These are phyloP conservation scores for Hypoxylon sp. DNA, from an alignment of 2,329 filamentous ascomycete species.

Conservation along the genomic window DNA sequence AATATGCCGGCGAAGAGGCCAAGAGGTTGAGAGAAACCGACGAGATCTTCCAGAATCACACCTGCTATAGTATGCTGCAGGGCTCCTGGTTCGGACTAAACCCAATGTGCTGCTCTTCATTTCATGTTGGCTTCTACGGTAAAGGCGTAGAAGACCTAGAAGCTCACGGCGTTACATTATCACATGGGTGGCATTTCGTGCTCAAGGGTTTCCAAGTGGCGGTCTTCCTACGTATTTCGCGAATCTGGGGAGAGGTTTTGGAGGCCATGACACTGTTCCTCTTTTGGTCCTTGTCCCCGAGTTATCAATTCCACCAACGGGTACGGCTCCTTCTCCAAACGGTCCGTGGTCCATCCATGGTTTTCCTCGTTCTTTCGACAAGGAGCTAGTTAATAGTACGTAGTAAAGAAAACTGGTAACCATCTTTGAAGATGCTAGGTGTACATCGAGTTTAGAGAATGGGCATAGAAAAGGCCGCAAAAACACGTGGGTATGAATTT, in stretches of 20 bases:
- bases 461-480: slow-evolving; percentile 3
- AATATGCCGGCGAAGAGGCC: slow-evolving; percentile 45
- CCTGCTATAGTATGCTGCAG: slow-evolving; percentile 35
- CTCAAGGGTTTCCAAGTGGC: slow-evolving; percentile 28
- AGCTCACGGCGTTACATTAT: slow-evolving; percentile 39
- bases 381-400: slow-evolving; percentile 10
- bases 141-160: slow-evolving; percentile 26
- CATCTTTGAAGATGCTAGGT: slow-evolving; percentile 26
- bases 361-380: slow-evolving; percentile 28
- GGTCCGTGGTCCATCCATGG: slow-evolving; percentile 40
- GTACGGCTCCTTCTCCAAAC: slow-evolving; percentile 45
- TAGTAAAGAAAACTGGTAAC: slow-evolving; percentile 27
- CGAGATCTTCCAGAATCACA: slow-evolving; percentile 51
- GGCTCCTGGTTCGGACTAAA: slow-evolving; percentile 39
- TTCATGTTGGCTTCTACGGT: slow-evolving; percentile 27
- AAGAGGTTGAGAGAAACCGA: slow-evolving; percentile 43
- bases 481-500: background rate
- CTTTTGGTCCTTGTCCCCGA: slow-evolving; percentile 51
- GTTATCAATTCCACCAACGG: slow-evolving; percentile 47
- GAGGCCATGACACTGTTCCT: slow-evolving; percentile 46
- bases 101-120: slow-evolving; percentile 35
- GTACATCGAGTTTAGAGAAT: slow-evolving; percentile 8
- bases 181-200: slow-evolving; percentile 35
- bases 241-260: slow-evolving; percentile 51
- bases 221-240: slow-evolving; percentile 42